Conservation (phyloP, 345 rosid genomes). For the Kandelia obovata region DNA sequence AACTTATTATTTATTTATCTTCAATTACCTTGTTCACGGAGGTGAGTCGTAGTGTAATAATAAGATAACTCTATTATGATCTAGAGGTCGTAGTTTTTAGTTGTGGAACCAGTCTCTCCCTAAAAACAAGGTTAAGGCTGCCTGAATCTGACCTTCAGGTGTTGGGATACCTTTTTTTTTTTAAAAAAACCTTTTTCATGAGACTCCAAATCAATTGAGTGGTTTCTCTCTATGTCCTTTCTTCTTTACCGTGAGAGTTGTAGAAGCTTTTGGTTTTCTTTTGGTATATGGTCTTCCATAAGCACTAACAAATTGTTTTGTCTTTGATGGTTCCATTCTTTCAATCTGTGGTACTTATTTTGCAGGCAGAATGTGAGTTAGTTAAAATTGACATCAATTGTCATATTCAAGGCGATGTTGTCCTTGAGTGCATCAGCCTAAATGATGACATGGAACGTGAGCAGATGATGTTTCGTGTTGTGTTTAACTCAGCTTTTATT, state of each 20-base stretch:
- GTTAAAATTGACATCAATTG: conserved; percentile 89
- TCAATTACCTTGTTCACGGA: no score
- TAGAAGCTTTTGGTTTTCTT: background rate
- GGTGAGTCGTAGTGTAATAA: no score
- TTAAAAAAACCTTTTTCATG: background rate
- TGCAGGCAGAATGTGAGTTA: conserved; percentile 81
- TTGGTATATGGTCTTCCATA: background rate
- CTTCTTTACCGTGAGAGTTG: background rate
- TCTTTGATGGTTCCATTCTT: conserved; percentile 8
- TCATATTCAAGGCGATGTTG: conserved; percentile 84
- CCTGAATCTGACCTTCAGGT: no score
- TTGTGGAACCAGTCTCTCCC: no score
- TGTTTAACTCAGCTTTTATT: conserved; percentile 90
- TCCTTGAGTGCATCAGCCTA: conserved; percentile 82
- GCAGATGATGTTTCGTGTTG: conserved; percentile 76
- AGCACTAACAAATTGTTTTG: conserved; percentile 1
- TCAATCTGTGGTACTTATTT: background rate
- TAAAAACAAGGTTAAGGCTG: no score
- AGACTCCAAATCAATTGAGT: background rate
- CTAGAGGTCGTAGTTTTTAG: no score
- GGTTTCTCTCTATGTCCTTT: conserved; percentile 2
- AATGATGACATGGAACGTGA: conserved; percentile 70
- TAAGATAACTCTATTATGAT: no score
- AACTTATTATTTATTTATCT: no score
- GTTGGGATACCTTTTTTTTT: no score